Conservation (phyloP, 441 rosid species). For the Cnidoscolus chayamansa region DNA sequence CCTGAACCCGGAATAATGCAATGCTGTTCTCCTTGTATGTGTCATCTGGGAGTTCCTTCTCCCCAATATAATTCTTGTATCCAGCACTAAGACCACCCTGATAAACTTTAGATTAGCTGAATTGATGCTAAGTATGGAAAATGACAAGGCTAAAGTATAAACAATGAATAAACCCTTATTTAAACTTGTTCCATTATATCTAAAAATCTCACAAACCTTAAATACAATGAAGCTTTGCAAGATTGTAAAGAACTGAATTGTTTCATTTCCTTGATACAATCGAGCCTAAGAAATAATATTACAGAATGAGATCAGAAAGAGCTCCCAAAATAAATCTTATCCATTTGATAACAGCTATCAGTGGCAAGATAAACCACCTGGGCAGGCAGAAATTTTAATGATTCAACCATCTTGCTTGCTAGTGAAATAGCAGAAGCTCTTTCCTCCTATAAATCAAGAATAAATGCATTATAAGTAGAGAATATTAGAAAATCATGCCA, state of each 20-base stretch:
- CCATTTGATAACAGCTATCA: constrained; percentile 13
- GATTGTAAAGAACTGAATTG: constrained; percentile 86
- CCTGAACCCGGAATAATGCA: constrained; percentile 87
- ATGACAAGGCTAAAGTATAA: constrained; percentile 14
- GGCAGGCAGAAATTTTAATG: constrained; percentile 73
- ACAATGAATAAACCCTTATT: background rate
- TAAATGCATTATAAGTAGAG: constrained; percentile 19
- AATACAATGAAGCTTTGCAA: constrained; percentile 87
- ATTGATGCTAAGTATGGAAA: constrained; percentile 9
- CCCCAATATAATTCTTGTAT: constrained; percentile 68
- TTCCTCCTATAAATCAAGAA: constrained; percentile 57
- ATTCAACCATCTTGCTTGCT: constrained; percentile 87
- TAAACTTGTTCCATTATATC: background rate
- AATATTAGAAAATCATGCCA: constrained; percentile 3
- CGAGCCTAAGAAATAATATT: constrained; percentile 54
- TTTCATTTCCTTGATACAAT: constrained; percentile 83
- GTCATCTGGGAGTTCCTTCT: constrained; percentile 68
- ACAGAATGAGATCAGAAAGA: constrained; percentile 22
- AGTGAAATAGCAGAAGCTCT: constrained; percentile 67
- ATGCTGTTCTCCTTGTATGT: constrained; percentile 69
- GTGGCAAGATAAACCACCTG: constrained; percentile 50
- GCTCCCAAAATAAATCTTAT: constrained; percentile 1
- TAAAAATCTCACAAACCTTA: constrained; percentile 53
- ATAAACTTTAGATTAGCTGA: constrained; percentile 26
- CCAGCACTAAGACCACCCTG: constrained; percentile 91